Evolutionary conservation across 2,329 filamentous ascomycete genomes (phyloP), one percentile per base, ranked within the genome.

Genomic region (Cadophora sp.): DNA sequence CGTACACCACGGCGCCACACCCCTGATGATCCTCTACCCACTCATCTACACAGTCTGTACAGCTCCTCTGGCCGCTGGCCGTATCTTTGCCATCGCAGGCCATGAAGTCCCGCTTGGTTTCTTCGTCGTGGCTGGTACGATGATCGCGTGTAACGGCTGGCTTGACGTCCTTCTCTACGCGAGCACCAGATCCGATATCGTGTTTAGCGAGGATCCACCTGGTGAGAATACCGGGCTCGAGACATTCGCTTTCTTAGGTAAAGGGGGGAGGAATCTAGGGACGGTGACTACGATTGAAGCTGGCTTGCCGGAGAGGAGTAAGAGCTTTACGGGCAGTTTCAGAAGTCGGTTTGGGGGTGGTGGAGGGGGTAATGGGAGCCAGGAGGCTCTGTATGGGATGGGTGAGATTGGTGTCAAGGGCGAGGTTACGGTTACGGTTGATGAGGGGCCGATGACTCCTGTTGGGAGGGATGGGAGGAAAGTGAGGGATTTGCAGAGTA

Each of bases 21-120:
- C 73, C 5, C 87, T 91, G 69, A 86, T 87, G 84, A 80, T 91
- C 36, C 81, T 90, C 8, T 92, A 92, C 68, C 90, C 90, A 0
- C 74, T 89, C 70, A 88, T 91, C 69, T 92, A 92, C 75, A 83
- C 91, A 7, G 72, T 90, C n/a, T 90, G 89, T 74, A 92, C 89
- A 0, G 81, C 89, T 0, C 90, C 90, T 0, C 81, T 92, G 0
- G 88, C 89, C 4, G 82, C 86, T 0, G 87, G 88, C 16, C 85
- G 89, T 67, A 88, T 91, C 73, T 84, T 84, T 18, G 83, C 83
- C 22, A 89, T 91, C 84, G 83, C 85, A 0, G 84, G 85, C 0
- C 78, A 80, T 11, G 59, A 79, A 0, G 81, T 88, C 3, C 82
- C 84, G 0, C 79, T 87, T 0, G 78, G 76, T 0, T 89, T 86